Percentiles rank a stretch among this genome's conserved stretches.
These are phyloP conservation scores for Tulasnella sp. DNA, from an alignment of 768 basidiomycete genomes.

Conservation along the genomic window DNA sequence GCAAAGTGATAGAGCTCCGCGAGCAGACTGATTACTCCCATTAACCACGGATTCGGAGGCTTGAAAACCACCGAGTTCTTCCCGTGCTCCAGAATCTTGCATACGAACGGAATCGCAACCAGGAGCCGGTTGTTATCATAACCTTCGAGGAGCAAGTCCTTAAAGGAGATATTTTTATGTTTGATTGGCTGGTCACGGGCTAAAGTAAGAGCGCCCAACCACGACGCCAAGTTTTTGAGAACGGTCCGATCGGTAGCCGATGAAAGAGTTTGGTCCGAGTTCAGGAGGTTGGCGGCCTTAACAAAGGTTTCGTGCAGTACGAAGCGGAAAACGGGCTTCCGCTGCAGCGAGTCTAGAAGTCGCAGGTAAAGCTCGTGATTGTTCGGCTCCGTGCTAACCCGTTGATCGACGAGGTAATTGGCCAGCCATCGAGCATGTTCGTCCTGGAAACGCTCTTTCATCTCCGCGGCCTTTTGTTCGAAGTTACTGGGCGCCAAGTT, in stretches of 20 bases:
- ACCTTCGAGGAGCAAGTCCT: constrained; percentile 93
- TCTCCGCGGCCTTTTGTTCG: constrained; percentile 74
- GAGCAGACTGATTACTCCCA: constrained; percentile 85
- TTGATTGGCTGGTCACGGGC: constrained; percentile 88
- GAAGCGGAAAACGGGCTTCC: constrained; percentile 52
- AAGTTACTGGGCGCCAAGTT: constrained; percentile 94
- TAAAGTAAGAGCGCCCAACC: constrained; percentile 89
- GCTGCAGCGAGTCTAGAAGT: constrained; percentile 75
- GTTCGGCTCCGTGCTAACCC: constrained; percentile 92
- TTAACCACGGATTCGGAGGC: constrained; percentile 96
- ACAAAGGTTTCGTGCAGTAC: constrained; percentile 89
- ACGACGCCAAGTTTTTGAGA: constrained; percentile 89
- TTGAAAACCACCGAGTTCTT: constrained; percentile 85
- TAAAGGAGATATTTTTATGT: constrained; percentile 89
- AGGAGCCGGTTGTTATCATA: constrained; percentile 84
- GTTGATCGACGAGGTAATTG: constrained; percentile 92
- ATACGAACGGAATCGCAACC: constrained; percentile 95
- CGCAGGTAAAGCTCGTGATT: constrained; percentile 92
- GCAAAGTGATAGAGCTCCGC: constrained; percentile 96
- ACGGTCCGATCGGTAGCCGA: constrained; percentile 73
- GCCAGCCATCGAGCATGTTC: constrained; percentile 91
- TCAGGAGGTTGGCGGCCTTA: constrained; percentile 77
- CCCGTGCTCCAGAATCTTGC: constrained; percentile 89
- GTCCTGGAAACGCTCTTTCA: constrained; percentile 75
- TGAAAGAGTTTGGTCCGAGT: constrained; percentile 82